Evolutionary conservation across 371 early-diverging fungal genomes (phyloP).

Genomic region (Thermomucor indicae-seudaticae): DNA sequence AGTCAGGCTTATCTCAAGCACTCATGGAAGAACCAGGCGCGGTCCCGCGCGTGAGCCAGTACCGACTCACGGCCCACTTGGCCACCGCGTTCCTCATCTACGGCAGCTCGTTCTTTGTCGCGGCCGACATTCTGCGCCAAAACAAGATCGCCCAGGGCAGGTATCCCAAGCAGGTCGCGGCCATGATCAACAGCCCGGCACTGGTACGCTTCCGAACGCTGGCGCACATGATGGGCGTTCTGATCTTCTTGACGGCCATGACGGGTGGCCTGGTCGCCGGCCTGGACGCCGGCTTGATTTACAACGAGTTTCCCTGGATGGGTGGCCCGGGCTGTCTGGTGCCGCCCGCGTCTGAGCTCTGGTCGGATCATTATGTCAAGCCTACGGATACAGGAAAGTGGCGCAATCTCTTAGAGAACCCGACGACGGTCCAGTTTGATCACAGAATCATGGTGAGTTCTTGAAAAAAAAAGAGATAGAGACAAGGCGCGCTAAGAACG

Average conservation of each 20-base stretch:
- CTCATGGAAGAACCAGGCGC: constrained; percentile 76
- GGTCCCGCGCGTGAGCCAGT: constrained; percentile 91
- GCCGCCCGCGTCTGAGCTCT: constrained; percentile 70
- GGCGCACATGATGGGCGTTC: constrained; percentile 56
- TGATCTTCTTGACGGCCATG: constrained; percentile 86
- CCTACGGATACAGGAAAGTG: constrained; percentile 56
- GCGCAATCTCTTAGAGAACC: constrained; percentile 91
- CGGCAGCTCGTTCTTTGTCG: constrained; percentile 71
- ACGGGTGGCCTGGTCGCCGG: constrained; percentile 97
- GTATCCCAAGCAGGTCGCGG: constrained; percentile 31
- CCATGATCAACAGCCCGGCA: constrained; percentile 51
- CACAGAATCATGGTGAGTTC: constrained; percentile 79
- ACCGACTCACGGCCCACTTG: constrained; percentile 90
- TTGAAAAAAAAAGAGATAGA: neutral
- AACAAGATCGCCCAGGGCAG: constrained; percentile 55
- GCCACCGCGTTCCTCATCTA: constrained; percentile 90
- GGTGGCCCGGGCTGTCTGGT: constrained; percentile 72
- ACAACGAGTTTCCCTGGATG: constrained; percentile 95
- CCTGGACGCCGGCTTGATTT: constrained; percentile 93
- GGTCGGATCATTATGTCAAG: constrained; percentile 59
- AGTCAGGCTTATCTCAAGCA: constrained; percentile 82
- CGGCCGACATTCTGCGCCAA: constrained; percentile 69
- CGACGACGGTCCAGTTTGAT: constrained; percentile 91
- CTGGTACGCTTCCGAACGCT: constrained; percentile 57
- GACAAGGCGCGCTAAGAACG: neutral